Evolutionary conservation across 1,284 basidiomycete species (phyloP).

Genomic region (Pseudozyma flocculosa): DNA sequence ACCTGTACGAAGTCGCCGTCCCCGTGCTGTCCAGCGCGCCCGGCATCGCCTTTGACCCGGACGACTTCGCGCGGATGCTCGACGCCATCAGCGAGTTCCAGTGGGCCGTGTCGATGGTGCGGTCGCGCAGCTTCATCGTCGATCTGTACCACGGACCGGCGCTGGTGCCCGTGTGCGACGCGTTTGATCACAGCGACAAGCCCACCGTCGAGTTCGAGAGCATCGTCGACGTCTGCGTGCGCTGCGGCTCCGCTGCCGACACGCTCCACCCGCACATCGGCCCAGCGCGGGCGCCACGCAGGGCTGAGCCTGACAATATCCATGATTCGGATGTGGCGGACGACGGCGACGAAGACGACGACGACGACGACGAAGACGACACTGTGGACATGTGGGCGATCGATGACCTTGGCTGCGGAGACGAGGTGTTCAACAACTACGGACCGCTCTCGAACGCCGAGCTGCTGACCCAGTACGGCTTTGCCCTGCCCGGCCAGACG

Average conservation of each 20-base stretch:
- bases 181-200: slow-evolving; percentile 46
- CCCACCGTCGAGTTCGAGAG: slow-evolving; percentile 49
- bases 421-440: slow-evolving; percentile 49
- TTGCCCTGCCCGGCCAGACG: slow-evolving; percentile 45
- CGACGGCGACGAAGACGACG: not conserved
- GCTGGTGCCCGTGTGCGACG: slow-evolving; percentile 48
- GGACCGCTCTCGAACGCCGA: slow-evolving; percentile 43
- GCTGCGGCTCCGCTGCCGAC: slow-evolving; percentile 28
- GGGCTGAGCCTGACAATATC: no score
- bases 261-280: not conserved
- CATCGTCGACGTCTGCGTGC: slow-evolving; percentile 46
- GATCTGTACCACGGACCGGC: slow-evolving; percentile 44
- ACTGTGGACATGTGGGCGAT: slow-evolving; percentile 45
- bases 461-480: slow-evolving; percentile 49
- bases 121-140: slow-evolving; percentile 48
- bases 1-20: not conserved
- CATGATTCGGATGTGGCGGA: no score
- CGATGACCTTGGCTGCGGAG: slow-evolving; percentile 1
- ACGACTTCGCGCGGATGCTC: no score
- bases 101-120: slow-evolving; percentile 39
- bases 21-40: no score
- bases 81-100: no score
- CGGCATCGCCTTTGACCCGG: no score
- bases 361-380: slow-evolving; percentile 5
- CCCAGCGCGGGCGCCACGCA: no score